Base-by-base conservation (phyloP, 2,329 filamentous ascomycete genomes). In the Karstenula rhodostoma region DNA sequence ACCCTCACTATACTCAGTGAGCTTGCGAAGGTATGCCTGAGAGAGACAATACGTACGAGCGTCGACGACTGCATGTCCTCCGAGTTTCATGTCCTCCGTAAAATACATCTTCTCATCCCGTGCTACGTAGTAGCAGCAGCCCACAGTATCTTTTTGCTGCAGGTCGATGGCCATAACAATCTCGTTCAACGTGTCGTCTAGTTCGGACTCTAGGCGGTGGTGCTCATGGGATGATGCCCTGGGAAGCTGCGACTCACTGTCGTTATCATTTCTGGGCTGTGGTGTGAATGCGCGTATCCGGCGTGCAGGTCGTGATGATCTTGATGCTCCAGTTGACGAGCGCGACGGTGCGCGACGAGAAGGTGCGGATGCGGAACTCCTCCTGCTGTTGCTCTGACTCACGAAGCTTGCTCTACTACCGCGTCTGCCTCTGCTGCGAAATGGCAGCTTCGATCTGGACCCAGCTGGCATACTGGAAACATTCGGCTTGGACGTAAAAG, bases 101-200 rank as follows among this genome's bases (percentile, higher is more conserved):
- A 97, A 83, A 60, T 86, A 90, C 3, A 97, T 77, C 37, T 84
- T 87, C 69, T 91, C 89, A 42, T 93, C 87, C 27, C 84, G 80
- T 6, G 89, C 88, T 49, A 89, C 82, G 73, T 94, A 97, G 73
- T 94, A 96, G 48, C 92, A 90, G 75, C 93, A 97, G 0, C 94
- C 94, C 19, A 97, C 83, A 0, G 85, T 88, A 0, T 86, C 88
- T 32, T 86, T 85, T n/a, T 89, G 85, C 63, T 85, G 87, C 74
- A 94, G 83, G 60, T 96, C 89, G 25, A 97, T 81, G 0, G 92
- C 91, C 87, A 96, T 92, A 59, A 96, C 85, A 27, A 93, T 79
- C 72, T 95, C 91, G 58, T 86, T 85, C 40, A 88, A 72, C 0
- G 80, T 73, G 58, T 89, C 86, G 37, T 82, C 80, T 37, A 82